Conservation (phyloP, 1,284 basidiomycete genomes). For the Ganoderma resinaceum region DNA sequence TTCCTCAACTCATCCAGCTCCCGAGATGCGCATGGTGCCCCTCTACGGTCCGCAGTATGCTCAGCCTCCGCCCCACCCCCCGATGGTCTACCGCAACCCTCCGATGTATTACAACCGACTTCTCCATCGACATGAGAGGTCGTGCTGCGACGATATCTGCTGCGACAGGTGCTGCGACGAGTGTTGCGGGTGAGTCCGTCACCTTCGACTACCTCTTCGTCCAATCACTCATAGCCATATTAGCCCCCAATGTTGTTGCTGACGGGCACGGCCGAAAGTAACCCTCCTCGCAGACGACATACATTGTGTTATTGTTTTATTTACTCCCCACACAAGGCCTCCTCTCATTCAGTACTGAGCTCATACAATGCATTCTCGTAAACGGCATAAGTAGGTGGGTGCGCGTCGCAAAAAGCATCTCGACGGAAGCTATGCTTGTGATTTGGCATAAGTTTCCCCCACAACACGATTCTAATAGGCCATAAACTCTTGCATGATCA, state of each 20-base stretch:
- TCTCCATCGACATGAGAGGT: conserved; percentile 14
- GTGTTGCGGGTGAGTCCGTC: conserved; percentile 30
- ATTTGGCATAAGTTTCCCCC: background rate
- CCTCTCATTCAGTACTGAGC: background rate
- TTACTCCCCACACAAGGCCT: background rate
- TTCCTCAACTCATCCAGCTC: conserved; percentile 23
- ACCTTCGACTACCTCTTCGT: background rate
- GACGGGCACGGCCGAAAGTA: background rate
- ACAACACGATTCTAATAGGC: background rate
- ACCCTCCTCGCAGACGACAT: background rate
- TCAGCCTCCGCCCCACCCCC: conserved; percentile 35
- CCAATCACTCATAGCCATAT: too few species aligned
- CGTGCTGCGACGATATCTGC: conserved; percentile 27
- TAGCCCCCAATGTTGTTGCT: conserved; percentile 28
- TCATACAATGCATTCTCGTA: background rate
- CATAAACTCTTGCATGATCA: background rate
- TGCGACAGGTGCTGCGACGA: conserved; percentile 32
- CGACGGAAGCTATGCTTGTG: background rate
- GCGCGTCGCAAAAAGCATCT: background rate
- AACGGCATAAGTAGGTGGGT: background rate
- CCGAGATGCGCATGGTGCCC: conserved; percentile 38
- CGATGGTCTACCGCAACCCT: conserved; percentile 34
- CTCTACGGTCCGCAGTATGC: conserved; percentile 29
- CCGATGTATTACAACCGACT: conserved; percentile 28
- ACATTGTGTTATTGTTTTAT: background rate